Conservation (phyloP, 148 eudicot genomes). For the Linanthus parryae region DNA sequence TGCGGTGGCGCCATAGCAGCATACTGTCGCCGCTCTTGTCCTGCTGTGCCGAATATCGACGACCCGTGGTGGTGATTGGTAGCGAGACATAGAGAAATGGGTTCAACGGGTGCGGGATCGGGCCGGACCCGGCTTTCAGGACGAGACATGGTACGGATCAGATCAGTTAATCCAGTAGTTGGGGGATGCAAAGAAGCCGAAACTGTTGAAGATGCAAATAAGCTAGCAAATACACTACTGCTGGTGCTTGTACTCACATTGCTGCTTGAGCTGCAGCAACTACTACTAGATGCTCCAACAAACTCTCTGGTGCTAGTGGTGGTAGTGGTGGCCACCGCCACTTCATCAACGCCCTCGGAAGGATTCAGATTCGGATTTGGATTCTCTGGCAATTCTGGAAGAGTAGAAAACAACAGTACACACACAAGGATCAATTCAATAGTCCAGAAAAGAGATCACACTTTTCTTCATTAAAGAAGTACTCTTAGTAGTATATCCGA, state of each 20-base stretch:
- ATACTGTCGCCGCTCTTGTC: slow-evolving; percentile 58
- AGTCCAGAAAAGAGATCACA: background rate
- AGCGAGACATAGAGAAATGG: slow-evolving; percentile 67
- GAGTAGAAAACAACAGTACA: slow-evolving; percentile 10
- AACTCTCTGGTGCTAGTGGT: background rate
- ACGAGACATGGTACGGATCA: slow-evolving; percentile 44
- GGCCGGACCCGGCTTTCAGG: slow-evolving; percentile 34
- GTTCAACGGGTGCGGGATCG: slow-evolving; percentile 45
- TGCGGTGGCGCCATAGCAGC: slow-evolving; percentile 43
- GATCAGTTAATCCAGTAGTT: slow-evolving; percentile 48
- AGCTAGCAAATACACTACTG: slow-evolving; percentile 72
- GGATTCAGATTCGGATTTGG: background rate
- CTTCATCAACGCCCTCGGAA: slow-evolving; percentile 29
- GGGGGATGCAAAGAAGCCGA: slow-evolving; percentile 42
- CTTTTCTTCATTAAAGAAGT: slow-evolving; percentile 14
- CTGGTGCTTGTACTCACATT: slow-evolving; percentile 48
- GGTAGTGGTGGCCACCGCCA: slow-evolving; percentile 18
- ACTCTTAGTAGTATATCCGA: too few relatives aligned
- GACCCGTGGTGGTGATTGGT: slow-evolving; percentile 68
- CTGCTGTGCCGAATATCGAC: slow-evolving; percentile 59
- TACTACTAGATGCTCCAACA: slow-evolving; percentile 22
- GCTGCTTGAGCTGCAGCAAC: slow-evolving; percentile 40
- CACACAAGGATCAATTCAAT: slow-evolving; percentile 6
- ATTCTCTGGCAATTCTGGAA: slow-evolving; percentile 42
- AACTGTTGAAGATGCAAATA: slow-evolving; percentile 72